Percentiles rank a stretch among this genome's conserved stretches.
Evolutionary conservation across 148 eudicot species (phyloP).

Genomic region (Hydrangea macrophylla): DNA sequence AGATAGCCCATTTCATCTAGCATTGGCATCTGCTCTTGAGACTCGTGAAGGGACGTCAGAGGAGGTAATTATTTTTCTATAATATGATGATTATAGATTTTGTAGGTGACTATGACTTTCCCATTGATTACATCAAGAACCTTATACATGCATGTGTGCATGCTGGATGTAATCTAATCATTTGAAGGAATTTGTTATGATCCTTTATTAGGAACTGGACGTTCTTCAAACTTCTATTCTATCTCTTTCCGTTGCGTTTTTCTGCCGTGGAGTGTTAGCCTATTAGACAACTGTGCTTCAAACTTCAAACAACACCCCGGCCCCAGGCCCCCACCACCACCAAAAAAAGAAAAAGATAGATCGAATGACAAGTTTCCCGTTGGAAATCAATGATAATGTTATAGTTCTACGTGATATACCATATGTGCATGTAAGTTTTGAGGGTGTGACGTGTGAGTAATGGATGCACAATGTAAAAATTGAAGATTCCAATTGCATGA

Average conservation of each 20-base stretch:
- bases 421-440: neutral
- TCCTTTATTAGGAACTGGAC: no score
- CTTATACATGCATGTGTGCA: no score
- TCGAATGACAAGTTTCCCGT: no score
- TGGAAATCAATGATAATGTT: no score
- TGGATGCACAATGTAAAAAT: neutral
- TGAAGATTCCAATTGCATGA: neutral
- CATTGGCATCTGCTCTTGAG: slow-evolving; percentile 68
- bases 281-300: no score
- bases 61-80: slow-evolving; percentile 52
- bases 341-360: no score
- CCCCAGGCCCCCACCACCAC: no score
- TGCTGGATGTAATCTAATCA: no score
- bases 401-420: neutral
- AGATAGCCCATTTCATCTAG: slow-evolving; percentile 49
- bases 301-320: no score
- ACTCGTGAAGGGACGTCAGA: slow-evolving; percentile 82
- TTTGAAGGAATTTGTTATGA: no score
- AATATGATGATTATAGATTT: slow-evolving; percentile 2
- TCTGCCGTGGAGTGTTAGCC: neutral
- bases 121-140: no score
- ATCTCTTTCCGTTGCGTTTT: neutral
- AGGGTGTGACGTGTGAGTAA: neutral
- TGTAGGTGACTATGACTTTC: neutral
- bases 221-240: neutral